These are phyloP conservation scores for Candida silvicultrix DNA, from an alignment of 805 yeast species.

Conservation along the genomic window DNA sequence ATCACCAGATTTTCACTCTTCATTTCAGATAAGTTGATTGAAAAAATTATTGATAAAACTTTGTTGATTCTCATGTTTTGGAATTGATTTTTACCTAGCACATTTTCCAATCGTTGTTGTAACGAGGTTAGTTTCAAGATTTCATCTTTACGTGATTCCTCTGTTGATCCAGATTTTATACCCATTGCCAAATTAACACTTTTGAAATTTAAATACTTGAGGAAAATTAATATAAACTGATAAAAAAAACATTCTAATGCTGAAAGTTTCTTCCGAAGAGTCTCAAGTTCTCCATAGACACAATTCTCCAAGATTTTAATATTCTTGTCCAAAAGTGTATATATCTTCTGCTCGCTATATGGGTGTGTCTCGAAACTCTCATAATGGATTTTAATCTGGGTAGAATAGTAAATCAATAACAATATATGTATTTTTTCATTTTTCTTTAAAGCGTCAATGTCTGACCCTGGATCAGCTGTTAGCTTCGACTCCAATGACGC, in stretches of 20 bases:
- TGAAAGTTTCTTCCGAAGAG: constrained; percentile 10
- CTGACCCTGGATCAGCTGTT: too few species aligned
- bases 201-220: constrained; percentile 17
- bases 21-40: background rate
- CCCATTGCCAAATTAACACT: constrained; percentile 5
- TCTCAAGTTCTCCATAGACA: background rate
- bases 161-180: constrained; percentile 3
- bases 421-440: constrained; percentile 4
- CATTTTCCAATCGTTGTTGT: background rate
- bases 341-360: constrained; percentile 11
- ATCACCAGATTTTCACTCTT: background rate
- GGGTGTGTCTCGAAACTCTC: constrained; percentile 7
- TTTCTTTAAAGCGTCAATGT: background rate
- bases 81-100: background rate
- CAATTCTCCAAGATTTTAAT: constrained; percentile 1
- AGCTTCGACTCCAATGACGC: constrained; percentile 1
- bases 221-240: constrained; percentile 15
- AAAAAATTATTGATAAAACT: background rate
- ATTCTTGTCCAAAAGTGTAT: constrained; percentile 4
- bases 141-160: constrained; percentile 1
- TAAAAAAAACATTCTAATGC: constrained; percentile 14
- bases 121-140: constrained; percentile 2
- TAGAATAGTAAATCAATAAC: constrained; percentile 5
- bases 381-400: constrained; percentile 15
- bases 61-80: background rate